Conservation (phyloP, 352 stramenopile species). For the Phytophthora podocarpi region DNA sequence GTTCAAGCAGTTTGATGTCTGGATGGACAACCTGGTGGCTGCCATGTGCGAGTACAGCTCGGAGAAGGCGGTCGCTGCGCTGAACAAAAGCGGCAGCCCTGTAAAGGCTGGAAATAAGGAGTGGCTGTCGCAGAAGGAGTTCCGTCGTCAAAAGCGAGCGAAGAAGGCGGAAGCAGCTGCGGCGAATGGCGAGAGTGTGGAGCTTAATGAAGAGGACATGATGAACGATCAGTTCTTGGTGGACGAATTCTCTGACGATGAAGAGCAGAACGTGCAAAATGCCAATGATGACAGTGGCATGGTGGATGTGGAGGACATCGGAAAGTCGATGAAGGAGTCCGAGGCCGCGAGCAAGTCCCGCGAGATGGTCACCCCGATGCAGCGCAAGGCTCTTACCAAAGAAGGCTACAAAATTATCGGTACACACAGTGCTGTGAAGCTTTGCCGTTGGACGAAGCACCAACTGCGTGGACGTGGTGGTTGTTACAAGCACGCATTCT, state of each 20-base stretch:
- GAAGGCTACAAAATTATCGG: slow-evolving; percentile 99
- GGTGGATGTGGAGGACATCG: slow-evolving; percentile 89
- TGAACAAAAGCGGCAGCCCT: slow-evolving; percentile 18
- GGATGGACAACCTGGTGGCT: slow-evolving; percentile 80
- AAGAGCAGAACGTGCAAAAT: slow-evolving; percentile 44
- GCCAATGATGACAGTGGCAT: slow-evolving; percentile 53
- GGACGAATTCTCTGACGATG: slow-evolving; percentile 73
- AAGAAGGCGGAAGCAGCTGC: slow-evolving; percentile 62
- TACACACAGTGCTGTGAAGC: slow-evolving; percentile 97
- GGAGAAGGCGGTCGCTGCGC: slow-evolving; percentile 26
- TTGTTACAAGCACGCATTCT: slow-evolving; percentile 99
- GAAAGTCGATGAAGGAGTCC: slow-evolving; percentile 86
- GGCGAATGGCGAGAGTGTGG: slow-evolving; percentile 57
- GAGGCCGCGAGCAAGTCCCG: slow-evolving; percentile 67
- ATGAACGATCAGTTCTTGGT: slow-evolving; percentile 88
- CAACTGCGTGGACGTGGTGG: slow-evolving; percentile 96
- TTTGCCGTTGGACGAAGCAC: slow-evolving; percentile 99
- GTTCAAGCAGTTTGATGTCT: slow-evolving; percentile 79
- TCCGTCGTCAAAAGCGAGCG: slow-evolving; percentile 81
- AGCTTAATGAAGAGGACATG: slow-evolving; percentile 82
- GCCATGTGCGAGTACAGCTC: slow-evolving; percentile 81
- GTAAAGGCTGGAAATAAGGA: slow-evolving; percentile 36
- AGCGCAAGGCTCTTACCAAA: slow-evolving; percentile 94
- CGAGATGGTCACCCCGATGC: slow-evolving; percentile 96
- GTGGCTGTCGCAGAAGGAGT: slow-evolving; percentile 86